Base-by-base conservation (phyloP, 2,329 filamentous ascomycete genomes). In the Aureobasidium subglaciale region DNA sequence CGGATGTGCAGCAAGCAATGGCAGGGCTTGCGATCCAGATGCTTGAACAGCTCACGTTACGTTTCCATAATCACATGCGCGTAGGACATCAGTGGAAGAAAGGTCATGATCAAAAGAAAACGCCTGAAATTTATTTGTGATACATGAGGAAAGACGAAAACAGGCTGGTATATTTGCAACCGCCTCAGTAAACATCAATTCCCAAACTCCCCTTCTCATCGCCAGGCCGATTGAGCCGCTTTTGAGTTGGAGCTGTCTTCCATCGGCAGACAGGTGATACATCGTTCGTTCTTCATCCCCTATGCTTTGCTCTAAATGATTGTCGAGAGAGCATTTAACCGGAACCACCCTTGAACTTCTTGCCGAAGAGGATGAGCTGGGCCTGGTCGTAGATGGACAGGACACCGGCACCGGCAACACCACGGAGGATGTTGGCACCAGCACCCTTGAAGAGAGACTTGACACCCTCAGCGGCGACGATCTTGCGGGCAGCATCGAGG, bases 391-490 rank as follows among this genome's bases (percentile, higher is more conserved):
- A 99, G 90, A 99, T 96, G 78, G 93, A 99, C 76, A 99, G 85
- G 75, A 99, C 93, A 99, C 93, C 93, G 82, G 93, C 93, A 90
- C 93, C 95, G 74, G 93, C 93, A 74, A 99, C 93, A 96, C 93
- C 95, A 96, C 93, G 93, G 82, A 99, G 93, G 75, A 99, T 99
- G 90, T 99, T 99, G 86, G 93, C 93, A 90, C 93, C 93, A 75
- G 93, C 93, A 91, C 93, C 93, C 90, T 99, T 99, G 91, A 99
- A 99, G 79, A 99, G 92, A 71, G 93, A 99, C 82, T 85, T 88
- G 79, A 95, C 81, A 85, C 93, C 93, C 84, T 97, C 93, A 81
- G 88, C 89, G 81, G 91, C 91, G 72, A 97, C 77, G 74, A 99
- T 99, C 86, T 97, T 90, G 78, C 83, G 83, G 78, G 85, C 91